A percentile compares a stretch with the other conserved stretches of the same genome.
These are phyloP conservation scores for Petunia axillaris DNA, from an alignment of 257 asterid genomes.

Conservation along the genomic window DNA sequence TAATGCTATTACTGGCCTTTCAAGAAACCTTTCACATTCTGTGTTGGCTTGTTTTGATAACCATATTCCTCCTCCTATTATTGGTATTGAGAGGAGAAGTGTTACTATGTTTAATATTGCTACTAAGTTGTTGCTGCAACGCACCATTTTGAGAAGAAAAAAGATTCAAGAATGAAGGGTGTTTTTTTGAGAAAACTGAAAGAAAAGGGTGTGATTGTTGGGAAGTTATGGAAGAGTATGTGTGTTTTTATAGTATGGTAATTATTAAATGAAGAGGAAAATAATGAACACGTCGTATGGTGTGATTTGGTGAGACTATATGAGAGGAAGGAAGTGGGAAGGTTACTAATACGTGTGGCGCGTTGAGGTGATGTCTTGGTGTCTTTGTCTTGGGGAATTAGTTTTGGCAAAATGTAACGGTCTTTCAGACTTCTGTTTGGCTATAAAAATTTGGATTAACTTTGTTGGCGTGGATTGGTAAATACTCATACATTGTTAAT, in stretches of 20 bases:
- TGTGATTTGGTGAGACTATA: neutral
- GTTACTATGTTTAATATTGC: slow-evolving; percentile 70
- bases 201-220: neutral
- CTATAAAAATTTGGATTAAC: too few relatives aligned
- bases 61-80: slow-evolving; percentile 84
- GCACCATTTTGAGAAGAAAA: slow-evolving; percentile 50
- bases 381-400: too few relatives aligned
- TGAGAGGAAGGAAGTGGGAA: slow-evolving; percentile 4
- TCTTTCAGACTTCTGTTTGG: neutral
- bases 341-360: slow-evolving; percentile 8
- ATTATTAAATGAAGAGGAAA: too few relatives aligned
- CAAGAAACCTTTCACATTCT: slow-evolving; percentile 81
- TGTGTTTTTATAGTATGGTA: too few relatives aligned
- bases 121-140: slow-evolving; percentile 71
- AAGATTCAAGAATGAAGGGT: neutral
- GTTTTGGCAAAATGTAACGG: neutral
- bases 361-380: neutral
- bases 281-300: neutral
- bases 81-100: slow-evolving; percentile 71
- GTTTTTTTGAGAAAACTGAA: neutral
- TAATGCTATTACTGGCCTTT: slow-evolving; percentile 68
- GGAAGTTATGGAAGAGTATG: neutral
- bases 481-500: too few relatives aligned
- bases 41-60: slow-evolving; percentile 68
- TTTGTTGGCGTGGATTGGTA: too few relatives aligned